Percentiles rank a stretch among this genome's conserved stretches.
Evolutionary conservation across 2,329 filamentous ascomycete genomes (phyloP).

Genomic region (Aspergillus udagawae): DNA sequence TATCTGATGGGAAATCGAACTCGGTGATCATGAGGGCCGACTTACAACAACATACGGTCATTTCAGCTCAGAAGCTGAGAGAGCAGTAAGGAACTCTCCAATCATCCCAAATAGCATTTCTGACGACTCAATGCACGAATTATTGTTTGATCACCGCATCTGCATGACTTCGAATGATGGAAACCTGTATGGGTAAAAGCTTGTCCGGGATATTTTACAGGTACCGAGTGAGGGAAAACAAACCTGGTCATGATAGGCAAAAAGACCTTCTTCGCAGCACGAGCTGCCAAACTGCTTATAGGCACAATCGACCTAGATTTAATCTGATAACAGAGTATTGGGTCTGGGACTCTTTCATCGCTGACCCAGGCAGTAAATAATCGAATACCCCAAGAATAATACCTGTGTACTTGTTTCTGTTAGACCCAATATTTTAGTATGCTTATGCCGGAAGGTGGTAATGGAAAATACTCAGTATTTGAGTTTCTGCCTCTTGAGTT

Average conservation of each 20-base stretch:
- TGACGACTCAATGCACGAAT: background rate
- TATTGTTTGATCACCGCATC: background rate
- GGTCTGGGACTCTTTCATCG: background rate
- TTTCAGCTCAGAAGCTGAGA: background rate
- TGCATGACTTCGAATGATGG: background rate
- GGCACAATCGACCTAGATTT: background rate
- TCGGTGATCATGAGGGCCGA: background rate
- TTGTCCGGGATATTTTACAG: background rate
- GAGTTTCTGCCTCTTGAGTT: background rate
- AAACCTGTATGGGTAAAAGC: background rate
- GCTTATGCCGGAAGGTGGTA: too few relatives aligned
- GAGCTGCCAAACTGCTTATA: background rate
- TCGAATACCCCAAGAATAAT: background rate
- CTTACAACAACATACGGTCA: background rate
- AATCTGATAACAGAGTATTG: background rate
- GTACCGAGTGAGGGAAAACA: background rate
- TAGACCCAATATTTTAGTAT: background rate
- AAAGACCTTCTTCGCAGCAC: background rate
- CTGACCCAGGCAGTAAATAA: background rate
- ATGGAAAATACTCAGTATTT: background rate
- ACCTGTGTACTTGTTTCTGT: background rate
- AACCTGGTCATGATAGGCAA: background rate
- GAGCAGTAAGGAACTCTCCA: background rate
- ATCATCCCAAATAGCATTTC: background rate
- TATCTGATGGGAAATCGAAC: background rate